Evolutionary conservation across 2,329 filamentous ascomycete species (phyloP).

Genomic region (Huntiella bhutanensis): DNA sequence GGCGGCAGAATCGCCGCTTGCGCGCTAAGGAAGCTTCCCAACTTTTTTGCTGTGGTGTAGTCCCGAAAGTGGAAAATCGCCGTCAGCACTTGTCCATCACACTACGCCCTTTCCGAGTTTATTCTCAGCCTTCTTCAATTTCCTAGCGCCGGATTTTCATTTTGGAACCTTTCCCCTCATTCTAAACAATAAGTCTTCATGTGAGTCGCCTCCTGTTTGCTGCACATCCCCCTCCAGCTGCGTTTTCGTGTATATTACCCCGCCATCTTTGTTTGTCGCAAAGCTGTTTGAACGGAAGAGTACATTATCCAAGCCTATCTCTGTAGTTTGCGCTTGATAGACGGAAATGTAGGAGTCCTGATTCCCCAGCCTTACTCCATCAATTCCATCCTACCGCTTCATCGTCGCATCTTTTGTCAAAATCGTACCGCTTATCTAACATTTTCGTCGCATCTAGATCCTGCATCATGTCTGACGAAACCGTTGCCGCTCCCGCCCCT

Average conservation of each 20-base stretch:
- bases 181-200: not conserved
- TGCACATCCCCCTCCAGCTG: not conserved
- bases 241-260: not conserved
- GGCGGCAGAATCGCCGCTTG: conserved; percentile 9
- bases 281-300: not conserved
- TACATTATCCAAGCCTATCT: too few species aligned
- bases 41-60: not conserved
- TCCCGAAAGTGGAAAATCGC: not conserved
- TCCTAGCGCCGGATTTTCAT: not conserved
- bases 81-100: not conserved
- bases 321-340: too few species aligned
- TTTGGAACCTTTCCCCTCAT: too few species aligned
- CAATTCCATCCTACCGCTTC: too few species aligned
- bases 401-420: too few species aligned
- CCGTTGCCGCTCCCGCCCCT: conserved; percentile 11
- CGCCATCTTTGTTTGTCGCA: not conserved
- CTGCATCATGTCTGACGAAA: conserved; percentile 8
- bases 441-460: not conserved
- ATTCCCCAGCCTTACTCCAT: too few species aligned
- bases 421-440: not conserved
- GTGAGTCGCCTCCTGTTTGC: not conserved
- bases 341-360: too few species aligned
- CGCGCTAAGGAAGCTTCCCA: conserved; percentile 9
- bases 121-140: not conserved
- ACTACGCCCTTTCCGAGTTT: not conserved